These are phyloP conservation scores for Carex arenaria DNA, from an alignment of 202 grass and related monocot species.

Conservation along the genomic window DNA sequence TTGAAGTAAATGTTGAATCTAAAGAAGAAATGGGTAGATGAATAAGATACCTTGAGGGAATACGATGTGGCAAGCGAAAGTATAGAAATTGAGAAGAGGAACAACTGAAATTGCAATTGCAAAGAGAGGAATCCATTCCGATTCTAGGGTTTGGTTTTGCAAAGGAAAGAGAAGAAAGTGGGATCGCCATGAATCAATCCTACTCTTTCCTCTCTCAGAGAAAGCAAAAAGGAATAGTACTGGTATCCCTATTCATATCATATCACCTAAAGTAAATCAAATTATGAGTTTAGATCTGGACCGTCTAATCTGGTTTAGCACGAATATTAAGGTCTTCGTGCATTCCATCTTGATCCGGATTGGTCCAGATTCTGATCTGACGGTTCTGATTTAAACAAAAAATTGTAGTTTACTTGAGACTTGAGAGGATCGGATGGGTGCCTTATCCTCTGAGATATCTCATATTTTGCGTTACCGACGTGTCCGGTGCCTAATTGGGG, in stretches of 20 bases:
- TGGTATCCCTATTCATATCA: neutral
- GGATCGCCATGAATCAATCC: neutral
- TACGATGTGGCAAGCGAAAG: neutral
- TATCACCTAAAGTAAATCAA: too few relatives aligned
- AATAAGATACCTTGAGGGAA: slow-evolving; percentile 4
- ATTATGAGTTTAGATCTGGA: too few relatives aligned
- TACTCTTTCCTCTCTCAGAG: neutral
- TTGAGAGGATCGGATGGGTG: too few relatives aligned
- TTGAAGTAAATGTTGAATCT: neutral
- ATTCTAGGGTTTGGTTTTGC: slow-evolving; percentile 10
- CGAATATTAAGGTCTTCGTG: too few relatives aligned
- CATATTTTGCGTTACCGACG: too few relatives aligned
- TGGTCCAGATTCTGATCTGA: too few relatives aligned
- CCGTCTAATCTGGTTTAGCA: too few relatives aligned
- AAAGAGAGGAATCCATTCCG: neutral
- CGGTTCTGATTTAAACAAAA: too few relatives aligned
- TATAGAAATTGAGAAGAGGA: slow-evolving; percentile 10
- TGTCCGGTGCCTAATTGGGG: too few relatives aligned
- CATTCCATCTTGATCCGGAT: too few relatives aligned
- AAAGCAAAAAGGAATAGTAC: neutral
- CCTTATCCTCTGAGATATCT: too few relatives aligned
- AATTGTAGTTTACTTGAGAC: too few relatives aligned
- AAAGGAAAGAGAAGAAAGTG: neutral
- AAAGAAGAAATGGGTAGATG: neutral
- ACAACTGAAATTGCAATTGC: neutral